These are phyloP conservation scores for Bipolaris victoriae DNA, from an alignment of 2,329 filamentous ascomycete species.

Conservation along the genomic window DNA sequence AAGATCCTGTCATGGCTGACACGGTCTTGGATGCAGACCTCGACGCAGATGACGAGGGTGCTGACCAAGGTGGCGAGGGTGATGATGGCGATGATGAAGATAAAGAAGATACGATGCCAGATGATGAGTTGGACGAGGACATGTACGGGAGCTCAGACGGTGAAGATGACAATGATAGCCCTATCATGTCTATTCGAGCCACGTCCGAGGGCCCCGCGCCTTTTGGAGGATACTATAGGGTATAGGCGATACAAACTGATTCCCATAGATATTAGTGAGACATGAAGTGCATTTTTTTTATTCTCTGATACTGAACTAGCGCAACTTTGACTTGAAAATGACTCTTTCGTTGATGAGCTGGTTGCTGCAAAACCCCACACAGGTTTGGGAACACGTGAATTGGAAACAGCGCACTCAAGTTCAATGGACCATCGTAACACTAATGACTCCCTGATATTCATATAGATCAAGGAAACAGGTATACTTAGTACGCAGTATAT, in stretches of 20 bases:
- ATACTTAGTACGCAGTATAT: too few relatives aligned
- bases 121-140: constrained; percentile 22
- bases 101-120: constrained; percentile 23
- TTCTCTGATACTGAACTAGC: neutral
- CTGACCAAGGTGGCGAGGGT: constrained; percentile 25
- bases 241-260: constrained; percentile 3
- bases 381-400: neutral
- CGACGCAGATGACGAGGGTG: constrained; percentile 25
- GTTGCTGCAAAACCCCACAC: neutral
- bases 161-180: constrained; percentile 25
- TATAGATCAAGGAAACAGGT: neutral
- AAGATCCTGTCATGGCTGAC: constrained; percentile 36
- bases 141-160: constrained; percentile 21
- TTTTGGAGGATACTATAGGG: constrained; percentile 34
- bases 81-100: constrained; percentile 15
- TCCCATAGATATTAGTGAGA: neutral
- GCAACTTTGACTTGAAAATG: neutral
- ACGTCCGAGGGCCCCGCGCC: constrained; percentile 29
- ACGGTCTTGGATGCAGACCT: constrained; percentile 31
- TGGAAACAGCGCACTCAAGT: neutral
- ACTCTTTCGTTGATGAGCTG: neutral
- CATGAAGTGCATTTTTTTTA: neutral
- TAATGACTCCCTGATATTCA: too few relatives aligned
- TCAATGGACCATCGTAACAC: neutral
- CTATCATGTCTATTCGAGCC: constrained; percentile 18